Evolutionary conservation across 1,284 basidiomycete genomes (phyloP).

Genomic region (Sanguinoderma infundibulare): DNA sequence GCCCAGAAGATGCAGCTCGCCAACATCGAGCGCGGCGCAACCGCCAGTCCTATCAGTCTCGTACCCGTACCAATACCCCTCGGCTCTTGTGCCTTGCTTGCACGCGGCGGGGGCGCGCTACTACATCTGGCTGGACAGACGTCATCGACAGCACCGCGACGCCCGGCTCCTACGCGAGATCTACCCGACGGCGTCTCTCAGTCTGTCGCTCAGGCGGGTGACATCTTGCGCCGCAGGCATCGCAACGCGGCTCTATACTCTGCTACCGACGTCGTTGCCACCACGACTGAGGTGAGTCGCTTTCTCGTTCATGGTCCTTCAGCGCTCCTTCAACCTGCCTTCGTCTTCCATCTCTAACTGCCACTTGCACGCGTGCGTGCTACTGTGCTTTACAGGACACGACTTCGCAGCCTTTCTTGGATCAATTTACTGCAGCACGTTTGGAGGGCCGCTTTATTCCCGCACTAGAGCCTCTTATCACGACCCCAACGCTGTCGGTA

Average conservation of each 20-base stretch:
- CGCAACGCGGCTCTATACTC: conserved; percentile 33
- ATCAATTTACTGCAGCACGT: conserved; percentile 21
- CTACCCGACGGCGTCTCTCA: conserved; percentile 15
- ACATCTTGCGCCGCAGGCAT: conserved; percentile 27
- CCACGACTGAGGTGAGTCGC: conserved; percentile 36
- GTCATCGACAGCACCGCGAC: conserved; percentile 9
- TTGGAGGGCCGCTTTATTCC: conserved; percentile 8
- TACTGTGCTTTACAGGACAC: conserved; percentile 14
- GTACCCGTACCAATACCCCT: neutral
- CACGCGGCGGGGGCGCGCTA: conserved; percentile 1
- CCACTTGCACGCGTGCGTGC: neutral
- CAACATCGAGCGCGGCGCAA: conserved; percentile 23
- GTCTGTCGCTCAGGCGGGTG: conserved; percentile 11
- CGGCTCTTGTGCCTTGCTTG: too few relatives aligned
- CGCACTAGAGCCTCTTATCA: neutral
- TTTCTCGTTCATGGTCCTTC: conserved; percentile 4
- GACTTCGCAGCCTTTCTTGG: conserved; percentile 24
- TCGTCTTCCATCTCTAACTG: neutral
- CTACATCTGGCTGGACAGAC: conserved; percentile 1
- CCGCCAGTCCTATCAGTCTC: neutral
- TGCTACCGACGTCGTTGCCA: conserved; percentile 33
- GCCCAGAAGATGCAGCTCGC: conserved; percentile 36
- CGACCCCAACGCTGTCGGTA: conserved; percentile 8
- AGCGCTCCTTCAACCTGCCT: conserved; percentile 1
- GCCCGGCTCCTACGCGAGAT: conserved; percentile 12